Conservation (phyloP, 2,329 filamentous ascomycete genomes). For the Daldinia sp. region DNA sequence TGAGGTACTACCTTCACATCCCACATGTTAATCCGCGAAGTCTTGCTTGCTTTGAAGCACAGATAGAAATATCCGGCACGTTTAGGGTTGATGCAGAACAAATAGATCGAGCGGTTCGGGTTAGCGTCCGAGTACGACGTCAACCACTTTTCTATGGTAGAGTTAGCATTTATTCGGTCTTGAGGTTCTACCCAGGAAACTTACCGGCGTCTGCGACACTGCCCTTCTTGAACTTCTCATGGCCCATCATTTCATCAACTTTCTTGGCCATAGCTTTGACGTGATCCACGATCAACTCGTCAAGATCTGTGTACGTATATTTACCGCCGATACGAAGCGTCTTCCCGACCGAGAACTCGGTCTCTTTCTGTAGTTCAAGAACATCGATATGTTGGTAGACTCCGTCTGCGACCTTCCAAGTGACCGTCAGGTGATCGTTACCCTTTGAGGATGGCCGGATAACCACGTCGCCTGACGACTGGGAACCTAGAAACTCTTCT, state of each 20-base stretch:
- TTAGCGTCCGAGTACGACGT: slow-evolving; percentile 97
- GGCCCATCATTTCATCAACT: slow-evolving; percentile 93
- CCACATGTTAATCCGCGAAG: slow-evolving; percentile 80
- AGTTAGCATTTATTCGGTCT: slow-evolving; percentile 39
- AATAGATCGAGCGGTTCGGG: slow-evolving; percentile 91
- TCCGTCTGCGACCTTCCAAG: slow-evolving; percentile 96
- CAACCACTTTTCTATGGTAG: slow-evolving; percentile 86
- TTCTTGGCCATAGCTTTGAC: slow-evolving; percentile 98
- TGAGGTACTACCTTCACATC: slow-evolving; percentile 91
- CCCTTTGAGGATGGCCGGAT: slow-evolving; percentile 96
- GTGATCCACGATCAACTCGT: slow-evolving; percentile 96
- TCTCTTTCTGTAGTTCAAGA: slow-evolving; percentile 95
- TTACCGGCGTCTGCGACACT: slow-evolving; percentile 86
- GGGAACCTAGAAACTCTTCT: slow-evolving; percentile 90
- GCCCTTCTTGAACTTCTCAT: slow-evolving; percentile 92
- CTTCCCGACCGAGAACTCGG: slow-evolving; percentile 92
- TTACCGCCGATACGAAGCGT: slow-evolving; percentile 87
- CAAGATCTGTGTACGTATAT: slow-evolving; percentile 93
- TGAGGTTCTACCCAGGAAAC: slow-evolving; percentile 52
- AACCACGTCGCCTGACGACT: slow-evolving; percentile 88
- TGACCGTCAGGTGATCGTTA: slow-evolving; percentile 93
- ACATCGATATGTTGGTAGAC: slow-evolving; percentile 99
- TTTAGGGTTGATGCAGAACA: slow-evolving; percentile 93
- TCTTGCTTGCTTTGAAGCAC: slow-evolving; percentile 92
- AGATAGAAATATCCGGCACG: slow-evolving; percentile 95